phyloP scores from a whole-genome alignment of 345 rosid genomes.

The Linum lewisii region DNA sequence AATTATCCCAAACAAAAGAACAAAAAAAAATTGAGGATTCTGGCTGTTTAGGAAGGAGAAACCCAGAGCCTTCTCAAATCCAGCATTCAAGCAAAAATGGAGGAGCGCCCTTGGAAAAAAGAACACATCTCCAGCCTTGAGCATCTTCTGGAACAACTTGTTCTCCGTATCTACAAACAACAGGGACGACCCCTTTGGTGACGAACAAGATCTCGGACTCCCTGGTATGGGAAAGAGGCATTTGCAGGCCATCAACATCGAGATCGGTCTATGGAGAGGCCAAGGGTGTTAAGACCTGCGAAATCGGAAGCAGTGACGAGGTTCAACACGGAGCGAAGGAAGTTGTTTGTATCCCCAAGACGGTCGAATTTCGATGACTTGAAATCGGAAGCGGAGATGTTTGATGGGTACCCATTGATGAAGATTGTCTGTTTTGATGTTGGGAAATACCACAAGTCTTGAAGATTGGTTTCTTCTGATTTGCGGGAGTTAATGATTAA shows the following conservation, averaged over 20 bases:
- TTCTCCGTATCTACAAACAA: conserved; percentile 48
- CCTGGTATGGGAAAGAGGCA: conserved; percentile 72
- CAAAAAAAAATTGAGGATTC: conserved; percentile 57
- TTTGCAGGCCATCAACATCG: conserved; percentile 40
- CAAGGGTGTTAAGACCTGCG: conserved; percentile 80
- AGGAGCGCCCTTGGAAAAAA: conserved; percentile 62
- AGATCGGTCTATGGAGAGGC: conserved; percentile 68
- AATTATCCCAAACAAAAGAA: no score
- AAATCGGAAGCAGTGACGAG: conserved; percentile 50
- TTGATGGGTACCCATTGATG: conserved; percentile 53
- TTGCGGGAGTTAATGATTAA: conserved; percentile 19
- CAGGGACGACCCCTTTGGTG: conserved; percentile 39
- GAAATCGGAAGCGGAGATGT: conserved; percentile 52
- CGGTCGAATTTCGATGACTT: conserved; percentile 37
- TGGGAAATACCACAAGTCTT: conserved; percentile 69
- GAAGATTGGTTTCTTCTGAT: conserved; percentile 44
- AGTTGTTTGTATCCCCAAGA: conserved; percentile 55
- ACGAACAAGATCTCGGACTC: conserved; percentile 60
- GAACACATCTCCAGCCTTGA: conserved; percentile 56
- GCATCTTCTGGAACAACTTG: conserved; percentile 33
- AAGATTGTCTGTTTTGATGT: conserved; percentile 33
- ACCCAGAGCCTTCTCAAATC: conserved; percentile 36
- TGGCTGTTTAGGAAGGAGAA: conserved; percentile 67
- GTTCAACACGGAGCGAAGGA: conserved; percentile 28
- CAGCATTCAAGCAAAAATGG: conserved; percentile 50